These are phyloP conservation scores for Deinandra increscens DNA, from an alignment of 129 eudicot species.

Conservation along the genomic window DNA sequence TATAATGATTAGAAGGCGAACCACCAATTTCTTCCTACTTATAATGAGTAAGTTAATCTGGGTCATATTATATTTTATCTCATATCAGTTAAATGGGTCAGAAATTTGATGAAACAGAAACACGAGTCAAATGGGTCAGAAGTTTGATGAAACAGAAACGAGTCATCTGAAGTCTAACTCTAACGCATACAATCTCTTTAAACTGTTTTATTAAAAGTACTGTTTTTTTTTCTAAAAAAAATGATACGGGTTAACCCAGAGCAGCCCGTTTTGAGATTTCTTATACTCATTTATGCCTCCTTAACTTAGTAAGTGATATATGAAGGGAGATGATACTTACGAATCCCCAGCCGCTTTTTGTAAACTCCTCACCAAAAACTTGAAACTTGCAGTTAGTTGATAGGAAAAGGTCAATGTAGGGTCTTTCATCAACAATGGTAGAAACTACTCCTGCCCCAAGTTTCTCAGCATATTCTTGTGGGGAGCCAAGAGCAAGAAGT, in stretches of 20 bases:
- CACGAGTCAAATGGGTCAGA: too few species aligned
- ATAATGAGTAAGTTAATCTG: too few species aligned
- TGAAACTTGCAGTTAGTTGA: conserved; percentile 58
- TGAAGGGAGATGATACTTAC: conserved; percentile 47
- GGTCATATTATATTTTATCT: background rate
- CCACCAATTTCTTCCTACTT: background rate
- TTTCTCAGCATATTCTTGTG: conserved; percentile 76
- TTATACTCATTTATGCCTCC: background rate
- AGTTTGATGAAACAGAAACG: too few species aligned
- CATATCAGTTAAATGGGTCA: background rate
- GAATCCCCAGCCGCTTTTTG: conserved; percentile 88
- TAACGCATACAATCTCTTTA: background rate
- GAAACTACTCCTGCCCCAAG: conserved; percentile 61
- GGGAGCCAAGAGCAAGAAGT: conserved; percentile 74
- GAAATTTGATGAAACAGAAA: too few species aligned
- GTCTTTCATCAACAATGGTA: conserved; percentile 86
- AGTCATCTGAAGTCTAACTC: background rate
- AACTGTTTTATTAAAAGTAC: too few species aligned
- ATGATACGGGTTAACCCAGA: too few species aligned
- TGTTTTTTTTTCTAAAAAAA: too few species aligned
- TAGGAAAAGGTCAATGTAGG: conserved; percentile 74
- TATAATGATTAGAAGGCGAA: background rate
- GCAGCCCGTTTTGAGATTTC: background rate
- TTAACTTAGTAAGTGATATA: background rate
- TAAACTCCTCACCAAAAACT: conserved; percentile 75